phyloP scores from a whole-genome alignment of 441 rosid species.

The Macaranga tanarius region DNA sequence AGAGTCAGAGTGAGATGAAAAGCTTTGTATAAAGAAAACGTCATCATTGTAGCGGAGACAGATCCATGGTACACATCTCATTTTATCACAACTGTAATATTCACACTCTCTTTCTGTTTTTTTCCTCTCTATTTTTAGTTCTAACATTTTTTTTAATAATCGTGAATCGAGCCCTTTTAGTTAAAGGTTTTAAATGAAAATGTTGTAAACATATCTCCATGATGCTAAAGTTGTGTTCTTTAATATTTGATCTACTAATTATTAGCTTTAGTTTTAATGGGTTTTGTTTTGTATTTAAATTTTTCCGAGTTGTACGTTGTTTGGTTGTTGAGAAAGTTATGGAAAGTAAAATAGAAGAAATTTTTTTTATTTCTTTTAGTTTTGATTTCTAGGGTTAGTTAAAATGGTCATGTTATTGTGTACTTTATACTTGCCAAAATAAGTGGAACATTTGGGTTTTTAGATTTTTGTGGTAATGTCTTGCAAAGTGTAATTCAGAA shows the following conservation, averaged over 20 bases:
- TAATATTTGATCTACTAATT: background rate
- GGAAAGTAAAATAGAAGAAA: background rate
- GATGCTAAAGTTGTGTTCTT: background rate
- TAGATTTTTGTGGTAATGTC: background rate
- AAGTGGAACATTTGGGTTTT: background rate
- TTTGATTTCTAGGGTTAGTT: background rate
- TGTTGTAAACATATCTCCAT: background rate
- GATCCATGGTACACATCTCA: constrained; percentile 63
- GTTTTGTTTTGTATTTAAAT: too few species aligned
- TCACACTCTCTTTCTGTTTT: constrained; percentile 9
- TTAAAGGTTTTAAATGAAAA: background rate
- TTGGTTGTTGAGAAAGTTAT: background rate
- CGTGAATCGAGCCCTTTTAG: too few species aligned
- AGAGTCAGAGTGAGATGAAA: background rate
- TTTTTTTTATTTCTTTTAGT: background rate
- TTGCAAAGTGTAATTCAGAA: too few species aligned
- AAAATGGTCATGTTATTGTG: background rate
- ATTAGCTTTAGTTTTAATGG: background rate
- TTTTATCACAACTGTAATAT: constrained; percentile 70
- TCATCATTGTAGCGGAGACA: background rate
- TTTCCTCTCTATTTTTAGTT: too few species aligned
- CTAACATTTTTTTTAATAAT: too few species aligned
- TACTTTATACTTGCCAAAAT: too few species aligned
- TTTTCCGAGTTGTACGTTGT: background rate
- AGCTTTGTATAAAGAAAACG: background rate